A percentile compares a stretch with the other conserved stretches of the same genome.
Evolutionary conservation across 805 yeast species (phyloP).

Genomic region (Metschnikowia arizonensis): DNA sequence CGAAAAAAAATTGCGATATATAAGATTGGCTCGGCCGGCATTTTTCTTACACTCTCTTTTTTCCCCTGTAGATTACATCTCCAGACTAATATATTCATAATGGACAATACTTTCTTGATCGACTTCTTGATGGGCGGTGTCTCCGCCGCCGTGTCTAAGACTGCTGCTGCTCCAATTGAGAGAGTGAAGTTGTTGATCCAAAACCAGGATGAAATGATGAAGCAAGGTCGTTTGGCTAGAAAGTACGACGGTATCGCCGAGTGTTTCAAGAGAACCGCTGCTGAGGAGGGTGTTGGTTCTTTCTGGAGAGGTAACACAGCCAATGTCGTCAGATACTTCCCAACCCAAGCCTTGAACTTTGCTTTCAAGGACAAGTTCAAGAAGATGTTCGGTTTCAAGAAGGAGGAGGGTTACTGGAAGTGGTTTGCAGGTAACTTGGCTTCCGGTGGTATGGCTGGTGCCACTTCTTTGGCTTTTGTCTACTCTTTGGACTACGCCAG

Average conservation of each 20-base stretch:
- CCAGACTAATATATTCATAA: constrained; percentile 12
- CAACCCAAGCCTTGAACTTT: constrained; percentile 97
- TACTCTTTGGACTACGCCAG: constrained; percentile 98
- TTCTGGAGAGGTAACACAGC: constrained; percentile 99
- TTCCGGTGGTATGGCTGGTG: constrained; percentile 99
- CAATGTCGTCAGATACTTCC: constrained; percentile 98
- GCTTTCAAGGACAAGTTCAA: constrained; percentile 98
- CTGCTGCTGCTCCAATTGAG: constrained; percentile 97
- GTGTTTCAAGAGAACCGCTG: constrained; percentile 92
- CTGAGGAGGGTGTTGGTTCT: constrained; percentile 85
- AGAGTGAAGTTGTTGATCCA: constrained; percentile 95
- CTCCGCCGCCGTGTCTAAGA: constrained; percentile 97
- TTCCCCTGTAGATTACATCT: constrained; percentile 13
- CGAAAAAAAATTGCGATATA: constrained; percentile 17
- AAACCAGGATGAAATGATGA: constrained; percentile 97
- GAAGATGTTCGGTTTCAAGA: constrained; percentile 94
- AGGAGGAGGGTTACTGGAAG: constrained; percentile 85
- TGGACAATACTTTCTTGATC: constrained; percentile 32
- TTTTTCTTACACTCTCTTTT: constrained; percentile 10
- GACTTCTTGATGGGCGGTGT: constrained; percentile 96
- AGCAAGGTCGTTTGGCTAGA: constrained; percentile 89
- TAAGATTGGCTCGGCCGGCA: constrained; percentile 10
- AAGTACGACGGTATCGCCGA: constrained; percentile 88
- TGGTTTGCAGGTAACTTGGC: constrained; percentile 99
- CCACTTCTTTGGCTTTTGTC: constrained; percentile 86